Conservation (phyloP, 805 yeast species). For the Spathaspora girioi region DNA sequence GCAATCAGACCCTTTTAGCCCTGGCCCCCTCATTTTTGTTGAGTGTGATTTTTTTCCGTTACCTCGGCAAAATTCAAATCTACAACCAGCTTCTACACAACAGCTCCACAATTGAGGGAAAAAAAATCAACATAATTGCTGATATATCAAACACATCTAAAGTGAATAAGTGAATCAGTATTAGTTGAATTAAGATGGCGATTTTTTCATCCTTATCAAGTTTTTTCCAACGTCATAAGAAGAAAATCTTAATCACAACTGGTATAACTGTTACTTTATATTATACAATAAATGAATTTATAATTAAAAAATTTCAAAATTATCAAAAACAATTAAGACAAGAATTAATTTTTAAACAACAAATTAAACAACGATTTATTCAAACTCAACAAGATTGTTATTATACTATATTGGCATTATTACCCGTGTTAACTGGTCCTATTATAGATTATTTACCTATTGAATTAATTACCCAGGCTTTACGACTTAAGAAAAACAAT, state of each 20-base stretch:
- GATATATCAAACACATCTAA: not conserved
- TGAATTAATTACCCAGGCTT: conserved; percentile 66
- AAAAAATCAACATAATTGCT: not conserved
- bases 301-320: conserved; percentile 34
- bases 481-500: conserved; percentile 55
- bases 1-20: too few relatives aligned
- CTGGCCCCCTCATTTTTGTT: too few relatives aligned
- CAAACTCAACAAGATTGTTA: conserved; percentile 92
- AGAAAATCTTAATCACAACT: conserved; percentile 31
- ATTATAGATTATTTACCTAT: conserved; percentile 62
- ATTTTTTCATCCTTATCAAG: conserved; percentile 37
- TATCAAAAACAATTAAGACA: conserved; percentile 38
- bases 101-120: not conserved
- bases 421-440: conserved; percentile 71
- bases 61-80: too few relatives aligned
- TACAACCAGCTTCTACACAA: too few relatives aligned
- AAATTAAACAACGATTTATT: conserved; percentile 74
- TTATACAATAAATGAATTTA: conserved; percentile 34
- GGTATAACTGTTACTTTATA: conserved; percentile 33
- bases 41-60: too few relatives aligned
- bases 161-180: not conserved
- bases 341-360: conserved; percentile 41
- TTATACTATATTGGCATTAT: conserved; percentile 74
- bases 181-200: conserved; percentile 23
- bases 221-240: conserved; percentile 38